Percentiles rank a stretch among this genome's conserved stretches.
phyloP scores from a whole-genome alignment of 176 grass and related monocot species.

The Stipa capillata region DNA sequence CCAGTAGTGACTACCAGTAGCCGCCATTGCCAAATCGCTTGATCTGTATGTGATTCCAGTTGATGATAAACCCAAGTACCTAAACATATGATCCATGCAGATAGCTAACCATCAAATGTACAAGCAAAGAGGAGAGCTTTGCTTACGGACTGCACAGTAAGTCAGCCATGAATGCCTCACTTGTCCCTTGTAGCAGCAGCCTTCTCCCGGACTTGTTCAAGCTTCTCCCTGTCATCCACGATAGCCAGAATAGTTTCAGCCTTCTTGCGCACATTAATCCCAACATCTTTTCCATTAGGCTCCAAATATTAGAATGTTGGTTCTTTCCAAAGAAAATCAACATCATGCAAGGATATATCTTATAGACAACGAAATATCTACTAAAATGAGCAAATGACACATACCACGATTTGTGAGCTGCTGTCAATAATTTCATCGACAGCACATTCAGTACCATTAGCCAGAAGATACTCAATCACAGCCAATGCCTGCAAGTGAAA shows the following conservation, averaged over 20 bases:
- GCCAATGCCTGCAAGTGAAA: conserved; percentile 46
- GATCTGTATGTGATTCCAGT: conserved; percentile 50
- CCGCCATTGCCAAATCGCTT: conserved; percentile 17
- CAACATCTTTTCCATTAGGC: conserved; percentile 63
- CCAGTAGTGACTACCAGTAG: conserved; percentile 32
- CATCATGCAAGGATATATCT: neutral
- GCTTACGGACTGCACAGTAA: no score
- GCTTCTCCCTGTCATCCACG: conserved; percentile 70
- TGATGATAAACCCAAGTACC: conserved; percentile 66
- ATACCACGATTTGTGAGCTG: conserved; percentile 56
- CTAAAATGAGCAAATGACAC: neutral
- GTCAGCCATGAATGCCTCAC: conserved; percentile 10
- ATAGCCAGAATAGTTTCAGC: conserved; percentile 48
- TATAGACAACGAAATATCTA: neutral
- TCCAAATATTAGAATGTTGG: conserved; percentile 56
- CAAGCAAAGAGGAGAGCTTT: neutral
- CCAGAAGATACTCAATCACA: conserved; percentile 71
- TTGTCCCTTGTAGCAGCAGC: conserved; percentile 51
- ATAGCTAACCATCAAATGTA: conserved; percentile 5
- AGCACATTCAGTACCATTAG: conserved; percentile 55
- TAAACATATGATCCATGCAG: conserved; percentile 9
- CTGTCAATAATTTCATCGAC: conserved; percentile 56
- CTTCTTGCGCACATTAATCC: conserved; percentile 69
- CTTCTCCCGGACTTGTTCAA: conserved; percentile 62
- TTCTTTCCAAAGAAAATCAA: conserved; percentile 24